A percentile compares a stretch with the other conserved stretches of the same genome.
Conservation (phyloP, 208 protist genomes). For the Acanthamoeba healyi region DNA sequence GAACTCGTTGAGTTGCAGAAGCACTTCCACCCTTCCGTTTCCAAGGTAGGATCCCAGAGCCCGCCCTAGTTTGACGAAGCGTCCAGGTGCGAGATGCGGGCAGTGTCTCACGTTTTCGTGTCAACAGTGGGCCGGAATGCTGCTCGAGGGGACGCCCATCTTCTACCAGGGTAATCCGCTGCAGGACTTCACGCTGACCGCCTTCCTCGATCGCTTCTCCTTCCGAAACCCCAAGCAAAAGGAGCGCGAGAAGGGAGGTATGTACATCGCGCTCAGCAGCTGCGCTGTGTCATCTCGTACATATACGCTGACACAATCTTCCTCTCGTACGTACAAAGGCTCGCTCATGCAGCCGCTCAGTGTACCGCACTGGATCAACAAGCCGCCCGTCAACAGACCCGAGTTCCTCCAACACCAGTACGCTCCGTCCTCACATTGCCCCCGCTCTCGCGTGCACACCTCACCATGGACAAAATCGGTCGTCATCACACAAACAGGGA, state of each 20-base stretch:
- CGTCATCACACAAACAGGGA: background rate
- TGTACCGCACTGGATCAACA: background rate
- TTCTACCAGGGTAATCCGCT: slow-evolving; percentile 80
- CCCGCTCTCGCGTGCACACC: background rate
- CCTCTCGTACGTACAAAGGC: background rate
- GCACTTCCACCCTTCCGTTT: slow-evolving; percentile 85
- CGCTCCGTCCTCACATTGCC: background rate
- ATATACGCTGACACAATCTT: no score
- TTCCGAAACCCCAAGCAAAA: slow-evolving; percentile 75
- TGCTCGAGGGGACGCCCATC: slow-evolving; percentile 60
- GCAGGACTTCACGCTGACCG: slow-evolving; percentile 78
- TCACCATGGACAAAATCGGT: background rate
- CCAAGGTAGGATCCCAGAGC: slow-evolving; percentile 4
- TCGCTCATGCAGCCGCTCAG: slow-evolving; percentile 76
- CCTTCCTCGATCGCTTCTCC: slow-evolving; percentile 80
- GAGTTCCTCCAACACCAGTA: slow-evolving; percentile 50
- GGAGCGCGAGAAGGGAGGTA: slow-evolving; percentile 14
- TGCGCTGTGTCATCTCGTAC: background rate
- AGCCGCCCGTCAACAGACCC: slow-evolving; percentile 58
- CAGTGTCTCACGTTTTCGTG: background rate
- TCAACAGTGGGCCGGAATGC: background rate
- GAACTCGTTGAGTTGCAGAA: slow-evolving; percentile 77
- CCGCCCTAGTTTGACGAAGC: no score
- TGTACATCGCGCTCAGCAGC: no score
- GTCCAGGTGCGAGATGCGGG: background rate